A percentile compares a stretch with the other conserved stretches of the same genome.
phyloP scores from a whole-genome alignment of 2,329 filamentous ascomycete genomes.

The Decorospora gaudefroyi region DNA sequence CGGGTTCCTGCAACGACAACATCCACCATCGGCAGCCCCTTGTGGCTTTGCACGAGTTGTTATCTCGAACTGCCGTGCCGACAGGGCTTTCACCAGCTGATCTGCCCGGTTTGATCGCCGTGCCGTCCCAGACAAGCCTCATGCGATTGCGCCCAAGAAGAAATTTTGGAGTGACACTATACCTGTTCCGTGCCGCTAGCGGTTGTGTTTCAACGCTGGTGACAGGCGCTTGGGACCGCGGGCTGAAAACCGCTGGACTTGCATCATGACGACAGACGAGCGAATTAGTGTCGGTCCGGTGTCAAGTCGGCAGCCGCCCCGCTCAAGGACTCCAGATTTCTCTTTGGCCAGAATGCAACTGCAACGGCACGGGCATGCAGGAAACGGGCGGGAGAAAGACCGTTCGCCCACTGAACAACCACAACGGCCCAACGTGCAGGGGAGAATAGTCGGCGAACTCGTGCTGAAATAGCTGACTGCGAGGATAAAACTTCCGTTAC shows the following conservation, averaged over 20 bases:
- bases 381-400: conserved; percentile 33
- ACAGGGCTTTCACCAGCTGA: background rate
- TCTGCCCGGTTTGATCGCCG: conserved; percentile 12
- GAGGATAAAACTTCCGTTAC: conserved; percentile 3
- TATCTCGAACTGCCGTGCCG: background rate
- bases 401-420: conserved; percentile 23
- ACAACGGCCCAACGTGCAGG: conserved; percentile 31
- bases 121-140: conserved; percentile 19
- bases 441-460: conserved; percentile 30
- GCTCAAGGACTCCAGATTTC: conserved; percentile 7
- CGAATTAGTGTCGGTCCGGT: conserved; percentile 24
- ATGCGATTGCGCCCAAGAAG: conserved; percentile 21
- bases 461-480: conserved; percentile 16
- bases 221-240: conserved; percentile 38
- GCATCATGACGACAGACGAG: conserved; percentile 42
- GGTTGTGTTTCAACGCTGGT: no score
- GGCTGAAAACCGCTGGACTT: no score
- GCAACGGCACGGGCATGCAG: conserved; percentile 36
- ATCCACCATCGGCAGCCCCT: no score
- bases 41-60: no score
- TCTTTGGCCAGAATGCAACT: conserved; percentile 14
- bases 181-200: conserved; percentile 23
- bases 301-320: conserved; percentile 28
- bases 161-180: conserved; percentile 19
- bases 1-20: conserved; percentile 12